phyloP scores from a whole-genome alignment of 2,329 filamentous ascomycete species.

The Neonectria neomacrospora region DNA sequence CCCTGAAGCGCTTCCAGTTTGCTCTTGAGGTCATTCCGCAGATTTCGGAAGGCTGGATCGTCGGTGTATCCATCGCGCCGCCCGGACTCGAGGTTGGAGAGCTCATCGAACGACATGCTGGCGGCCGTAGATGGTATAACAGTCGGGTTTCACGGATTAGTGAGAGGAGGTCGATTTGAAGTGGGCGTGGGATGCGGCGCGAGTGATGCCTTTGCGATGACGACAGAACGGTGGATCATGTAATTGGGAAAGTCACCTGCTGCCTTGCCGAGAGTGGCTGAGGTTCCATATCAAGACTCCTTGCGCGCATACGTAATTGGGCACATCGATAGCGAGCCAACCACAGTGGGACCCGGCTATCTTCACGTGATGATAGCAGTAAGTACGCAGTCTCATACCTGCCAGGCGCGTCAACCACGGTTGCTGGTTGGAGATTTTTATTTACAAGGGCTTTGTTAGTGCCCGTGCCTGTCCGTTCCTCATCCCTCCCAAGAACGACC shows the following conservation, averaged over 20 bases:
- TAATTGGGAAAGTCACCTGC: conserved; percentile 38
- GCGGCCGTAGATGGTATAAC: neutral
- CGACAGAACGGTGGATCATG: conserved; percentile 16
- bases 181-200: conserved; percentile 21
- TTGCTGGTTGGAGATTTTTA: conserved; percentile 51
- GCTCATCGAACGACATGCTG: conserved; percentile 89
- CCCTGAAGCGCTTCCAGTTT: conserved; percentile 90
- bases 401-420: conserved; percentile 36
- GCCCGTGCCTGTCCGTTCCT: conserved; percentile 21
- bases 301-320: conserved; percentile 47
- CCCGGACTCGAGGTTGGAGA: conserved; percentile 84
- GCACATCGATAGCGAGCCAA: conserved; percentile 29
- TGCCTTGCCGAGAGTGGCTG: conserved; percentile 42
- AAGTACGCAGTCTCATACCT: too few relatives aligned
- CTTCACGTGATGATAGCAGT: conserved; percentile 46
- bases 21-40: conserved; percentile 85
- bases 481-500: conserved; percentile 27
- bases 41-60: conserved; percentile 88
- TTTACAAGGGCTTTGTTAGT: conserved; percentile 43
- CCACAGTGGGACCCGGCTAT: conserved; percentile 39
- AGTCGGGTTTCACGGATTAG: conserved; percentile 8
- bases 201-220: conserved; percentile 14
- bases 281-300: conserved; percentile 31
- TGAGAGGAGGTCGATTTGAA: conserved; percentile 9
- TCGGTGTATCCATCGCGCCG: conserved; percentile 84